Conservation (phyloP, 805 yeast species). For the Brettanomyces naardenensis region DNA sequence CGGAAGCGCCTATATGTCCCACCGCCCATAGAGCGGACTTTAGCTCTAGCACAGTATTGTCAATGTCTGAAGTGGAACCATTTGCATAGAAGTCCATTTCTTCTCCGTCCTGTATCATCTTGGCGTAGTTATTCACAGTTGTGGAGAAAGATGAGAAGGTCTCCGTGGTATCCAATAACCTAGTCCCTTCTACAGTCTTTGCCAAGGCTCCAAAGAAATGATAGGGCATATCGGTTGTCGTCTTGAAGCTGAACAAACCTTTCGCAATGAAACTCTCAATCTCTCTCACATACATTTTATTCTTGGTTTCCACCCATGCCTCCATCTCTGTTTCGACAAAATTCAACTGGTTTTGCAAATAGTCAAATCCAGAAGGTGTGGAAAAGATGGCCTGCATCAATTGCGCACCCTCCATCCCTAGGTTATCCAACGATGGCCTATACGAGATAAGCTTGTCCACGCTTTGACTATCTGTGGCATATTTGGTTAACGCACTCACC, state of each 20-base stretch:
- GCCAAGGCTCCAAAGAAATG: slow-evolving; percentile 79
- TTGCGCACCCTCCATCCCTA: slow-evolving; percentile 28
- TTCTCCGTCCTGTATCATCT: slow-evolving; percentile 10
- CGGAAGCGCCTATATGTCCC: slow-evolving; percentile 73
- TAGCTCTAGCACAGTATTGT: slow-evolving; percentile 35
- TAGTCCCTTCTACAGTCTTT: slow-evolving; percentile 73
- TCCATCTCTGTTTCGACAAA: slow-evolving; percentile 60
- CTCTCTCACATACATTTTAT: slow-evolving; percentile 37
- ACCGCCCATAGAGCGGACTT: slow-evolving; percentile 83
- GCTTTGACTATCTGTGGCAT: slow-evolving; percentile 38
- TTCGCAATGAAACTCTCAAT: slow-evolving; percentile 34
- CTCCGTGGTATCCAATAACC: slow-evolving; percentile 35
- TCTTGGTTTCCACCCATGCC: slow-evolving; percentile 50
- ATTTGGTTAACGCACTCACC: slow-evolving; percentile 44
- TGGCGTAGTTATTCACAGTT: slow-evolving; percentile 12
- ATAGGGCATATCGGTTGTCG: slow-evolving; percentile 33
- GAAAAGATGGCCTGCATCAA: slow-evolving; percentile 58
- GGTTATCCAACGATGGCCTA: slow-evolving; percentile 44
- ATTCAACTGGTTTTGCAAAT: slow-evolving; percentile 43
- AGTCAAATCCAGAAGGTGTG: slow-evolving; percentile 61
- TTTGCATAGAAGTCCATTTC: slow-evolving; percentile 14
- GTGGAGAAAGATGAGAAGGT: slow-evolving; percentile 17
- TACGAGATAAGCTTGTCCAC: slow-evolving; percentile 42
- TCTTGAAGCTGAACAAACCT: slow-evolving; percentile 12
- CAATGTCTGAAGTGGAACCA: slow-evolving; percentile 20